Evolutionary conservation across 371 early-diverging fungal species (phyloP), one percentile per base, ranked within the genome.

Genomic region (Nematocida ausubeli): DNA sequence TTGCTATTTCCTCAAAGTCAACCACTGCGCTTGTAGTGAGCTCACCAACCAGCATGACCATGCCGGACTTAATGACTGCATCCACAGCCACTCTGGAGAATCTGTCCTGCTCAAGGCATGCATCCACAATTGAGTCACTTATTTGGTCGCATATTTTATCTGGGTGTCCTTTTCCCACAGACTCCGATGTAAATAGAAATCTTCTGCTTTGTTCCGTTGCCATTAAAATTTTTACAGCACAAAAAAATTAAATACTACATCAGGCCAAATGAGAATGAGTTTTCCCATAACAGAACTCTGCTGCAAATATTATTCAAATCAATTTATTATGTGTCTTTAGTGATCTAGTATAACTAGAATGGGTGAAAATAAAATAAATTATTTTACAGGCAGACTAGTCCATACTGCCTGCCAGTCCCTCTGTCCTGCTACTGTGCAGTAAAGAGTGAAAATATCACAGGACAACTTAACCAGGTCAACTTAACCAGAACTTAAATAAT

Each of bases 111-210:
- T 39, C 82, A 93, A 89, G 89, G 57, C 95, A 95, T 70, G 95
- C 95, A 88, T 98, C 98, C 83, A 98, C 89, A 83, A 98, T 95
- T 82, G 95, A 94, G 87, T 98, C 94, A 66, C 91, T 91, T 84
- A 94, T 89, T 89, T 96, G 96, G 87, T 98, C 98, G 89, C 95
- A 95, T 86, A 98, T 94, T 91, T 98, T 98, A 90, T 97, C 93
- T 35, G 96, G 95, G 88, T 96, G 96, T 81, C 96, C 96, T 89
- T 94, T 94, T 85, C 96, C 95, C 86, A 96, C 96, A 81, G 95
- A 95, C 88, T 96, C 96, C 81, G 95, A 95, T 81, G 96, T 96
- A 89, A 95, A 96, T 81, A 95, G 90, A 90, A 94, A 95, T 26
- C 47, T n/a, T 57, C 65, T 72, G 50, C 28, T 51, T 6, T 26